phyloP scores from a whole-genome alignment of 768 basidiomycete genomes.

The Psilocybe azurescens region DNA sequence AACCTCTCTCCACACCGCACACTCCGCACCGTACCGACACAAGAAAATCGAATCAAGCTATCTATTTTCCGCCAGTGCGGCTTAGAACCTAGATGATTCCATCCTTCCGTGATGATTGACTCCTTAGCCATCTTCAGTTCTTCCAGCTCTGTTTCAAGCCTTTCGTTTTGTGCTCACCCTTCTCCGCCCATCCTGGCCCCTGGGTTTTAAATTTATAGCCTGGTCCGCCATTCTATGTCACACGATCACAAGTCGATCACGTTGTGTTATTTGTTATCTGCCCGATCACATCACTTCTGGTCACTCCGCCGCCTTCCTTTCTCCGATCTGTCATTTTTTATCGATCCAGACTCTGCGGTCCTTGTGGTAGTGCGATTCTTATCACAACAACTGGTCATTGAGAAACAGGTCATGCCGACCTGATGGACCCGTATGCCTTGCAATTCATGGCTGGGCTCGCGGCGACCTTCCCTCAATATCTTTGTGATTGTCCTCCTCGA shows the following conservation, averaged over 20 bases:
- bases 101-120: conserved; percentile 1
- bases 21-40: not conserved
- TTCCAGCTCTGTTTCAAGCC: not conserved
- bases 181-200: not conserved
- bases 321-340: not conserved
- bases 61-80: conserved; percentile 7
- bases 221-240: not conserved
- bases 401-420: not conserved
- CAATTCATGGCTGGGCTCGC: too few relatives aligned
- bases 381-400: not conserved
- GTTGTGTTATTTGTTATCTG: not conserved
- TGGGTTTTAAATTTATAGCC: not conserved
- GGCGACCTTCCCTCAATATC: too few relatives aligned
- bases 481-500: too few relatives aligned
- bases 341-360: not conserved
- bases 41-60: not conserved
- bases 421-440: too few relatives aligned
- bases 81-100: conserved; percentile 8
- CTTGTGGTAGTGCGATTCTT: not conserved
- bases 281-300: not conserved
- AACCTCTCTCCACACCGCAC: not conserved
- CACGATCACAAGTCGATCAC: not conserved
- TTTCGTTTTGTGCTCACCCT: not conserved
- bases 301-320: not conserved
- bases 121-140: not conserved